Percentiles rank a stretch among this genome's conserved stretches.
phyloP scores from a whole-genome alignment of 176 grass and related monocot species.

The Tillandsia fasciculata region DNA sequence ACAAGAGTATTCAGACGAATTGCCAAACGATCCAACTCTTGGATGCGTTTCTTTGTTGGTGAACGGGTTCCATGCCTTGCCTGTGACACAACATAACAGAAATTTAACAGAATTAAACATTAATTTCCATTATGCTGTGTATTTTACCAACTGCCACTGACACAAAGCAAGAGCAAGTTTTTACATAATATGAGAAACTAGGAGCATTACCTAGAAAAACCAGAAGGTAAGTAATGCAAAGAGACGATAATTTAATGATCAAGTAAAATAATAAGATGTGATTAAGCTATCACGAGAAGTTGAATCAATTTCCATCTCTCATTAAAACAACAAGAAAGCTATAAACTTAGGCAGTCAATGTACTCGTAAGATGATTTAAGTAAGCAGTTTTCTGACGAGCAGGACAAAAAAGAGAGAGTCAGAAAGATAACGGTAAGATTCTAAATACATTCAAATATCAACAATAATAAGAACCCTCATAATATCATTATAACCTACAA shows the following conservation, averaged over 20 bases:
- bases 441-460: too few relatives aligned
- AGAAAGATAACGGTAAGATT: too few relatives aligned
- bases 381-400: too few relatives aligned
- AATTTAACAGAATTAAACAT: neutral
- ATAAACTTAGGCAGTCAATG: neutral
- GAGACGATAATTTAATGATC: neutral
- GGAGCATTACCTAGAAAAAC: neutral
- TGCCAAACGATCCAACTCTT: conserved; percentile 66
- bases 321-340: neutral
- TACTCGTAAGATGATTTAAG: too few relatives aligned
- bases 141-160: neutral
- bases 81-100: conserved; percentile 19
- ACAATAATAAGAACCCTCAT: too few relatives aligned
- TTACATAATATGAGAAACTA: neutral
- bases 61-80: conserved; percentile 86
- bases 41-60: conserved; percentile 79
- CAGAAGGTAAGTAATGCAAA: neutral
- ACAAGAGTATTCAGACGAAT: conserved; percentile 42
- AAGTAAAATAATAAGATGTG: neutral
- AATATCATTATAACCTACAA: too few relatives aligned
- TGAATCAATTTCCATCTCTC: neutral
- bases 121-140: conserved; percentile 1
- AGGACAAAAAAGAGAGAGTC: too few relatives aligned
- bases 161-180: neutral
- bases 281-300: neutral